Percentiles rank a stretch among this genome's conserved stretches.
Conservation (phyloP, 352 stramenopile genomes). For the Phytophthora pluvialis region DNA sequence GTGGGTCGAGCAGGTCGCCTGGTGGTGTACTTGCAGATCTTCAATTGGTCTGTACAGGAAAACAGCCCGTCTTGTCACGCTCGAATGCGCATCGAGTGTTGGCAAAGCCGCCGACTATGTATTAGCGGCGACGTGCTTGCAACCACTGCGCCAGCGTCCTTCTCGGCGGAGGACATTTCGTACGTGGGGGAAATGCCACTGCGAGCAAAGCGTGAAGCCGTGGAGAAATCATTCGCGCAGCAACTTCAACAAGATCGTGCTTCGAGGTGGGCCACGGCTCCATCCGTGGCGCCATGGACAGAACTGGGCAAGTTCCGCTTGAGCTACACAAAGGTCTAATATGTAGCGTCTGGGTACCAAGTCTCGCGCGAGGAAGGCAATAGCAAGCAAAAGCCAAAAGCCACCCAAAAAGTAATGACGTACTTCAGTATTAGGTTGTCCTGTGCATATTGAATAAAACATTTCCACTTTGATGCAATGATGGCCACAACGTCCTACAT, state of each 20-base stretch:
- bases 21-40: slow-evolving; percentile 54
- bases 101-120: slow-evolving; percentile 38
- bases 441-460: too few relatives aligned
- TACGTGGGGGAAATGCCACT: slow-evolving; percentile 52
- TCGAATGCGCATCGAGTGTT: slow-evolving; percentile 57
- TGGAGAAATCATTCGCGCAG: slow-evolving; percentile 17
- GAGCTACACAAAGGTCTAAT: slow-evolving; percentile 19
- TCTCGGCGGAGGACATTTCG: slow-evolving; percentile 35
- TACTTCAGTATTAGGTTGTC: too few relatives aligned
- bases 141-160: slow-evolving; percentile 35
- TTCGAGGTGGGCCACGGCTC: slow-evolving; percentile 2
- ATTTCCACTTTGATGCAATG: too few relatives aligned
- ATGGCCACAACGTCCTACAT: too few relatives aligned
- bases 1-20: slow-evolving; percentile 45
- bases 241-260: slow-evolving; percentile 20
- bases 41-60: slow-evolving; percentile 38
- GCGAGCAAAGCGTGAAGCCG: slow-evolving; percentile 40
- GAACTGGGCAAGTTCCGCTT: slow-evolving; percentile 42
- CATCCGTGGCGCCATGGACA: slow-evolving; percentile 22
- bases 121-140: slow-evolving; percentile 53
- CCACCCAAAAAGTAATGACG: too few relatives aligned
- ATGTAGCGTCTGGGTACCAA: too few relatives aligned
- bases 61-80: slow-evolving; percentile 41
- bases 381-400: too few relatives aligned
- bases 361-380: too few relatives aligned